Percentiles rank a stretch among this genome's conserved stretches.
Conservation (phyloP, 2,329 filamentous ascomycete species). For the Fusarium sacchari region DNA sequence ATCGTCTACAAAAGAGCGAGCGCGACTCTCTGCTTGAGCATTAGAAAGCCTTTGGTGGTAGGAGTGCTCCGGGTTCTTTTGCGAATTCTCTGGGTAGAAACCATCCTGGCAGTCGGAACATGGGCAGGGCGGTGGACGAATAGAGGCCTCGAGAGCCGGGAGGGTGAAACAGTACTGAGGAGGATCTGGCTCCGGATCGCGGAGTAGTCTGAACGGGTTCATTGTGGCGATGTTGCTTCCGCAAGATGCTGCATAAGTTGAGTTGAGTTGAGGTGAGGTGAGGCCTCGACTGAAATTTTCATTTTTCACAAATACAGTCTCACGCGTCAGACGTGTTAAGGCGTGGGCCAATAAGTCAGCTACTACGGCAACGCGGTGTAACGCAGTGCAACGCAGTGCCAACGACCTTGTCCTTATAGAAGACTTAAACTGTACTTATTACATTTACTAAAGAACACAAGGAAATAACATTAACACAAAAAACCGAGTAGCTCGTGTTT, state of each 20-base stretch:
- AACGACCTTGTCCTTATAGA: too few relatives aligned
- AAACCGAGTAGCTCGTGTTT: too few relatives aligned
- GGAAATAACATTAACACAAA: too few relatives aligned
- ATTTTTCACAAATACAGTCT: accelerated
- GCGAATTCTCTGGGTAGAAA: not conserved
- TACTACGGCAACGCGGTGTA: accelerated
- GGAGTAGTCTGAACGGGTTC: accelerated
- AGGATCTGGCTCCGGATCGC: not conserved
- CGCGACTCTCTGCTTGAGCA: too few relatives aligned
- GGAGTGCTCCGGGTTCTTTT: too few relatives aligned
- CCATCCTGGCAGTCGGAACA: accelerated
- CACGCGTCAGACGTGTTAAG: accelerated
- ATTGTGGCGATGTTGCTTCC: not conserved
- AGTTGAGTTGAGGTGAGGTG: not conserved
- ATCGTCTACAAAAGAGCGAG: too few relatives aligned
- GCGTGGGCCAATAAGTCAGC: not conserved
- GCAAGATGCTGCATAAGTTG: not conserved
- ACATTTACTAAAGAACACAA: too few relatives aligned
- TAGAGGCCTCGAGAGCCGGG: too few relatives aligned
- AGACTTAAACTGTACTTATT: too few relatives aligned
- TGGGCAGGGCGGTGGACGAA: accelerated
- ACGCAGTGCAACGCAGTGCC: not conserved
- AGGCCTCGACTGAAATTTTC: not conserved
- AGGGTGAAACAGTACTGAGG: too few relatives aligned
- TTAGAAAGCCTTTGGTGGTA: too few relatives aligned